Percentiles rank a stretch among this genome's conserved stretches.
These are phyloP conservation scores for Cercospora zeae-maydis DNA, from an alignment of 2,329 filamentous ascomycete genomes.

Conservation along the genomic window DNA sequence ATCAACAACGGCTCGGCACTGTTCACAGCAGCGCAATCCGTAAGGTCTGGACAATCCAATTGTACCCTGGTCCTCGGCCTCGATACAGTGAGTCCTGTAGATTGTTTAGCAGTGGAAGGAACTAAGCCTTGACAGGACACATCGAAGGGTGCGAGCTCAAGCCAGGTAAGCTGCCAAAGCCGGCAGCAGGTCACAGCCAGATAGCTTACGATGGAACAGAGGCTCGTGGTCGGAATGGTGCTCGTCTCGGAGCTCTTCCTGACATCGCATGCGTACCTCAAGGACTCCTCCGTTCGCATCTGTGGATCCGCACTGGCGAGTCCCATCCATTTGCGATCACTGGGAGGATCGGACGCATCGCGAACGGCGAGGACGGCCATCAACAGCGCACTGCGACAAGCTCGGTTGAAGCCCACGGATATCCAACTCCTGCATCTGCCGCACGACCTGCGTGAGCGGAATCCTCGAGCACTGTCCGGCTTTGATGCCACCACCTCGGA, in stretches of 20 bases:
- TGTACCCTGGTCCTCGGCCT: conserved; percentile 26
- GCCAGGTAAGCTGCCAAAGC: not conserved
- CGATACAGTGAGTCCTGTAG: conserved; percentile 17
- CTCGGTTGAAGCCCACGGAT: conserved; percentile 17
- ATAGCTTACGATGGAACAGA: conserved; percentile 15
- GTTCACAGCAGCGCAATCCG: conserved; percentile 19
- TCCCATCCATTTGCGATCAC: conserved; percentile 14
- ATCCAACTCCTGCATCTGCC: conserved; percentile 22
- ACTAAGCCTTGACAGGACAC: not conserved
- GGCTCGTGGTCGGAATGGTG: conserved; percentile 21
- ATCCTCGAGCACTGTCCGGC: conserved; percentile 8
- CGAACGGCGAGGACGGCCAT: conserved; percentile 17
- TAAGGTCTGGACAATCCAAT: conserved; percentile 21
- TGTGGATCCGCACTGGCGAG: conserved; percentile 15
- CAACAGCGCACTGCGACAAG: conserved; percentile 18
- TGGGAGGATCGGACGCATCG: conserved; percentile 6
- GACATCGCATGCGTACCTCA: conserved; percentile 29
- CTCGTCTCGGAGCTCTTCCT: conserved; percentile 29
- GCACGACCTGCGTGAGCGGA: conserved; percentile 3
- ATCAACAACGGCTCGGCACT: conserved; percentile 25
- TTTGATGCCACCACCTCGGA: conserved; percentile 7
- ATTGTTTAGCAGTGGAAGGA: not conserved
- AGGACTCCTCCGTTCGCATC: conserved; percentile 25
- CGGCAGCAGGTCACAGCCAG: not conserved
- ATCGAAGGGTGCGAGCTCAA: not conserved